Conservation (phyloP, 1,284 basidiomycete species). For the Austropuccinia psidii region DNA sequence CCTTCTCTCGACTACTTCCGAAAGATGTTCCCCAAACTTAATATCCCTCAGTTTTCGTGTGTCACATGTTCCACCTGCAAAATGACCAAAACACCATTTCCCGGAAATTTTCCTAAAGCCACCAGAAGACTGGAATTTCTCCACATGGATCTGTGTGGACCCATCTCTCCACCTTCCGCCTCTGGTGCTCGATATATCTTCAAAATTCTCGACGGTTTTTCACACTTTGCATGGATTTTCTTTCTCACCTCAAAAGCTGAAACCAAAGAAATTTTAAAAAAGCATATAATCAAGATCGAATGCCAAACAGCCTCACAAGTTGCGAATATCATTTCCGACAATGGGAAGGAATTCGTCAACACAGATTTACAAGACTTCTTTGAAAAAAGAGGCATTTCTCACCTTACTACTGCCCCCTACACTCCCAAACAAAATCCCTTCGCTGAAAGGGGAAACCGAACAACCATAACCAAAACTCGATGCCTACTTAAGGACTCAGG, state of each 20-base stretch:
- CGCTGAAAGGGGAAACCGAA: slow-evolving; percentile 44
- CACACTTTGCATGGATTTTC: slow-evolving; percentile 1
- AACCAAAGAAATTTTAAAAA: neutral
- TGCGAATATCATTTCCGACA: neutral
- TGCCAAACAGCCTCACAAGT: neutral
- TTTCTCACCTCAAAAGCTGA: slow-evolving; percentile 7
- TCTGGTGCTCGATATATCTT: neutral
- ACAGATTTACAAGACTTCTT: neutral
- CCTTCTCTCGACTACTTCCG: neutral
- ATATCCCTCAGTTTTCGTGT: neutral
- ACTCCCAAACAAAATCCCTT: slow-evolving; percentile 45
- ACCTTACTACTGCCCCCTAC: slow-evolving; percentile 9
- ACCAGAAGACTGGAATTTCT: neutral
- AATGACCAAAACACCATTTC: neutral
- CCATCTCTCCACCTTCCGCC: neutral
- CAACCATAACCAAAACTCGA: slow-evolving; percentile 41
- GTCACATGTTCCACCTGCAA: neutral
- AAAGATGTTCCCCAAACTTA: slow-evolving; percentile 4
- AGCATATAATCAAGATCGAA: neutral
- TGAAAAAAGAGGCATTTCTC: neutral
- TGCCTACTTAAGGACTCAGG: slow-evolving; percentile 43
- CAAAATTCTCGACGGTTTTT: neutral
- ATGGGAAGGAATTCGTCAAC: neutral
- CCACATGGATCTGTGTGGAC: slow-evolving; percentile 2
- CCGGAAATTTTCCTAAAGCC: neutral